phyloP scores from a whole-genome alignment of 345 rosid species.

The Eucalyptus lansdowneana region DNA sequence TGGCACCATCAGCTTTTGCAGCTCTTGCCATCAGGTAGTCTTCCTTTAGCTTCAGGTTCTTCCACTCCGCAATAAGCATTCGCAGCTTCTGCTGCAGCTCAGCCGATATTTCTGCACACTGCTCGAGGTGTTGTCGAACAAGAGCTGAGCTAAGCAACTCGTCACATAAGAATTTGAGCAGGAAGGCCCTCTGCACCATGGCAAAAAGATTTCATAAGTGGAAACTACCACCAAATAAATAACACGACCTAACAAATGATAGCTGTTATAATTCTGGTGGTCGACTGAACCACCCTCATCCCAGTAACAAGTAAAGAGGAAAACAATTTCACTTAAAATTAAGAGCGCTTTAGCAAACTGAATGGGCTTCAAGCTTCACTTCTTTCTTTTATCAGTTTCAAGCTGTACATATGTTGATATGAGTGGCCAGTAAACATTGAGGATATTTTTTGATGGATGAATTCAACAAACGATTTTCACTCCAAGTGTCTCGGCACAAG shows the following conservation, averaged over 20 bases:
- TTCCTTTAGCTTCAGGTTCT: constrained; percentile 56
- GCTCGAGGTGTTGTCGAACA: constrained; percentile 90
- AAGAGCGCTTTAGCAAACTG: not conserved
- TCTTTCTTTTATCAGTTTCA: not conserved
- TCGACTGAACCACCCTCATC: not conserved
- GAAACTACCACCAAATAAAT: not conserved
- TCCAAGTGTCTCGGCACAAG: not conserved
- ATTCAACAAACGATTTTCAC: not conserved
- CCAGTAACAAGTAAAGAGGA: not conserved
- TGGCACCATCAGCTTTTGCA: constrained; percentile 28
- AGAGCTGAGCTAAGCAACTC: constrained; percentile 77
- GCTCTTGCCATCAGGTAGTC: constrained; percentile 51
- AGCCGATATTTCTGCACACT: constrained; percentile 51
- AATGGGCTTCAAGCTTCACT: not conserved
- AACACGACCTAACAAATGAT: not conserved
- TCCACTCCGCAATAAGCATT: constrained; percentile 51
- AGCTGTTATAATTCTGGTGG: not conserved
- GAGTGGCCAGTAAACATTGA: not conserved
- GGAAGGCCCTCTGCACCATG: constrained; percentile 59
- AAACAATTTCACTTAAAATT: not conserved
- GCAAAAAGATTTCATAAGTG: not conserved
- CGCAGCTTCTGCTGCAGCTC: constrained; percentile 93
- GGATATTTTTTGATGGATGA: not conserved
- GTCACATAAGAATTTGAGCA: constrained; percentile 81
- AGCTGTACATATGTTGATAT: not conserved